phyloP scores from a whole-genome alignment of 305 asterid genomes.

The Solanum hybrid region DNA sequence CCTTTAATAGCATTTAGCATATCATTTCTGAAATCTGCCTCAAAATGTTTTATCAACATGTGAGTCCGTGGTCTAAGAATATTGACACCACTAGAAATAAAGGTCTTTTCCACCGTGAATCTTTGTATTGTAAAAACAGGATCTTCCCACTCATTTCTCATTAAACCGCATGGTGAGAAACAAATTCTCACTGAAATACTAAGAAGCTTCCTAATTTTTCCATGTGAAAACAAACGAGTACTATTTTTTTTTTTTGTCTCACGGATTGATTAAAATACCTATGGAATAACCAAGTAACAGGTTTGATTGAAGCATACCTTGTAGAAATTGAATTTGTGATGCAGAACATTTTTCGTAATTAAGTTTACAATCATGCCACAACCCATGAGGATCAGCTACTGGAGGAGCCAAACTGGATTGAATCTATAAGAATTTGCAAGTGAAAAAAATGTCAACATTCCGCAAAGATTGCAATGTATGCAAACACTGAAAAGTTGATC shows the following conservation, averaged over 20 bases:
- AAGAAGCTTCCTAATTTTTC: not conserved
- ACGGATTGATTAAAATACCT: not conserved
- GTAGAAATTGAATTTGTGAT: constrained; percentile 54
- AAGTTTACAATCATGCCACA: constrained; percentile 51
- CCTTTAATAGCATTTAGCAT: constrained; percentile 43
- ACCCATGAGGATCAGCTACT: constrained; percentile 58
- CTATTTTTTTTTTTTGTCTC: not conserved
- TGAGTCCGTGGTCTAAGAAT: not conserved
- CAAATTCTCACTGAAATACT: not conserved
- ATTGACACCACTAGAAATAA: not conserved
- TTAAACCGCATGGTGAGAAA: not conserved
- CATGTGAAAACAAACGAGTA: not conserved
- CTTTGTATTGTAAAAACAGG: not conserved
- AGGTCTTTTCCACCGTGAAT: not conserved
- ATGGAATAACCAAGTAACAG: not conserved
- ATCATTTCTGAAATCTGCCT: constrained; percentile 46
- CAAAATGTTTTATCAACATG: not conserved
- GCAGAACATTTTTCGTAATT: constrained; percentile 44
- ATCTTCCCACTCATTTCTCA: not conserved
- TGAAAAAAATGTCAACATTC: not conserved
- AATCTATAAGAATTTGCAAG: constrained; percentile 24
- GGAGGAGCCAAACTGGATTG: constrained; percentile 67
- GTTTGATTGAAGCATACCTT: constrained; percentile 25
- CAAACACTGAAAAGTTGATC: not conserved
- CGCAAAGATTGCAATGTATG: not conserved